Percentiles rank a stretch among this genome's conserved stretches.
Evolutionary conservation across 129 eudicot genomes (phyloP).

Genomic region (Erigeron canadensis): DNA sequence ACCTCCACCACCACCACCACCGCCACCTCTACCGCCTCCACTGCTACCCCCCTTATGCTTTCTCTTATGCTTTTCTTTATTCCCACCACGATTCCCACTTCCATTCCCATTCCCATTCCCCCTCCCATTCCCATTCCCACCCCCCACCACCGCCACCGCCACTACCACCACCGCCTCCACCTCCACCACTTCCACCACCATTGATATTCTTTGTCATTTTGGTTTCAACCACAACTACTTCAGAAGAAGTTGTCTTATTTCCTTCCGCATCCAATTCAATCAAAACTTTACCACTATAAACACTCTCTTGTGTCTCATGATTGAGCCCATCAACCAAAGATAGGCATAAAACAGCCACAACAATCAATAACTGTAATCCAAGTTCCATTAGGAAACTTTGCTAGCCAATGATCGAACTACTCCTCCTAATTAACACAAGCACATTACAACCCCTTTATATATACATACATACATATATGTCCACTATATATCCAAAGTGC

Average conservation of each 20-base stretch:
- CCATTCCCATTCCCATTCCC: slow-evolving; percentile 1
- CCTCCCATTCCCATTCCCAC: not conserved
- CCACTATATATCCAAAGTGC: not conserved
- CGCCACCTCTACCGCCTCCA: not conserved
- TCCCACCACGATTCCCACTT: not conserved
- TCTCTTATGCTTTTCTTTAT: too few relatives aligned
- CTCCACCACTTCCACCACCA: not conserved
- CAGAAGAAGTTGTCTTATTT: slow-evolving; percentile 21
- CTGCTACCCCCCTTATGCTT: not conserved
- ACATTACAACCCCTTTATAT: slow-evolving; percentile 25
- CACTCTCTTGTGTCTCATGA: slow-evolving; percentile 1
- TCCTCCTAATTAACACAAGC: slow-evolving; percentile 16
- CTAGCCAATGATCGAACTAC: not conserved
- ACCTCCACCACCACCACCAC: not conserved
- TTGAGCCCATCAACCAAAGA: slow-evolving; percentile 37
- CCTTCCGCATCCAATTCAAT: slow-evolving; percentile 6
- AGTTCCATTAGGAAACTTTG: slow-evolving; percentile 20
- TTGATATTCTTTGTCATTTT: slow-evolving; percentile 12
- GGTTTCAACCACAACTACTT: slow-evolving; percentile 18
- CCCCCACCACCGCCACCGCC: slow-evolving; percentile 6
- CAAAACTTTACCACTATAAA: slow-evolving; percentile 20
- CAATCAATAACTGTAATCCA: slow-evolving; percentile 14
- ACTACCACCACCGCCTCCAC: not conserved
- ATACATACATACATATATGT: slow-evolving; percentile 13
- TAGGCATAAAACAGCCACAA: slow-evolving; percentile 27